Conservation (phyloP, 495 filamentous ascomycete species). For the Neurospora discreta region DNA sequence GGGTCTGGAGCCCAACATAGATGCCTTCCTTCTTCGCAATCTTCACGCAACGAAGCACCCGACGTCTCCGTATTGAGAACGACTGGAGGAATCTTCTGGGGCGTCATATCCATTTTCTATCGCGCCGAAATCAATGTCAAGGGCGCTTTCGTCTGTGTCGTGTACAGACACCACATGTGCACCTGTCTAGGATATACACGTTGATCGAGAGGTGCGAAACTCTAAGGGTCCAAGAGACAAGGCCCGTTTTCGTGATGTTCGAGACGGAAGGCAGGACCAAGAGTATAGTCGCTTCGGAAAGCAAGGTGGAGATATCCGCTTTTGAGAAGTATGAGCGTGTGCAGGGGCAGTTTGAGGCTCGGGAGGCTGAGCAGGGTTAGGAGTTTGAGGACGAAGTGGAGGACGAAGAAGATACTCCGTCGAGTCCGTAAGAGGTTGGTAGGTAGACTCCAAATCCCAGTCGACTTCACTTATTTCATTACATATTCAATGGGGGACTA, state of each 20-base stretch:
- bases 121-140: not conserved
- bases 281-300: not conserved
- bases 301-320: no score
- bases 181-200: not conserved
- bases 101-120: not conserved
- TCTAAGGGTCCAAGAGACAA: not conserved
- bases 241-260: not conserved
- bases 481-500: not conserved
- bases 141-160: not conserved
- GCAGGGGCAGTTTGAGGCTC: not conserved
- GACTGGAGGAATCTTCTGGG: not conserved
- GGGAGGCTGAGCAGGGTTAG: not conserved
- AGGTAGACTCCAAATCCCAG: not conserved
- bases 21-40: not conserved
- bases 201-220: not conserved
- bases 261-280: not conserved
- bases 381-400: not conserved
- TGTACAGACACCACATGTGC: not conserved
- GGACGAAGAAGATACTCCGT: not conserved
- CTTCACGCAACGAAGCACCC: not conserved
- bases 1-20: no score
- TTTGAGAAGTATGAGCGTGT: not conserved
- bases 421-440: not conserved
- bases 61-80: not conserved
- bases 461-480: not conserved